Evolutionary conservation across 306 rosid species (phyloP).

Genomic region (Quercus wislizeni): DNA sequence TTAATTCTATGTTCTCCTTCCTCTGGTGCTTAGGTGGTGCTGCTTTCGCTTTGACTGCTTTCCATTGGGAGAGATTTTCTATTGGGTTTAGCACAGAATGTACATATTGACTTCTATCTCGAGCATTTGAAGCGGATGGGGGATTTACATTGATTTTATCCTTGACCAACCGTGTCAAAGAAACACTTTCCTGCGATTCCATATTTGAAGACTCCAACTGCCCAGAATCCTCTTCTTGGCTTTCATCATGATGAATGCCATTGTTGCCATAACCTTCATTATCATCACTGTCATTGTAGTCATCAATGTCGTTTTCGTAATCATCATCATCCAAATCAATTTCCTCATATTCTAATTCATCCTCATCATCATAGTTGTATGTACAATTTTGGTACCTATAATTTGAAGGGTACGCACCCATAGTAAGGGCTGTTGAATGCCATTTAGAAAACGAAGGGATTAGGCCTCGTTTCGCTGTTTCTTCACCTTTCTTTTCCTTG

Average conservation of each 20-base stretch:
- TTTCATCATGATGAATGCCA: conserved; percentile 21
- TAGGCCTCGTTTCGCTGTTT: conserved; percentile 19
- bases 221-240: conserved; percentile 32
- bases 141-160: not conserved
- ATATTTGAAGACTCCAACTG: conserved; percentile 13
- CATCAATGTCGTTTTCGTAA: conserved; percentile 28
- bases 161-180: not conserved
- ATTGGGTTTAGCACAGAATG: conserved; percentile 74
- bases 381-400: conserved; percentile 70
- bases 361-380: conserved; percentile 59
- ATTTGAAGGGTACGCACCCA: conserved; percentile 45
- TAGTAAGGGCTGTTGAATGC: conserved; percentile 19
- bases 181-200: conserved; percentile 9
- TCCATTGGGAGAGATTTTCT: conserved; percentile 85
- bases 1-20: conserved; percentile 53
- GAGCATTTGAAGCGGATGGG: not conserved
- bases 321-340: conserved; percentile 52
- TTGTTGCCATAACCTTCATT: conserved; percentile 22
- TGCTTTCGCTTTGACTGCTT: conserved; percentile 73
- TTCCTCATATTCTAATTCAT: conserved; percentile 39
- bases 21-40: conserved; percentile 47
- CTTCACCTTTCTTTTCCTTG: conserved; percentile 16
- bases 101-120: conserved; percentile 24
- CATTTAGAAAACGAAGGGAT: conserved; percentile 22
- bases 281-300: conserved; percentile 9